Base-by-base conservation (phyloP, 2,329 filamentous ascomycete species). In the Aspergillus candidus region DNA sequence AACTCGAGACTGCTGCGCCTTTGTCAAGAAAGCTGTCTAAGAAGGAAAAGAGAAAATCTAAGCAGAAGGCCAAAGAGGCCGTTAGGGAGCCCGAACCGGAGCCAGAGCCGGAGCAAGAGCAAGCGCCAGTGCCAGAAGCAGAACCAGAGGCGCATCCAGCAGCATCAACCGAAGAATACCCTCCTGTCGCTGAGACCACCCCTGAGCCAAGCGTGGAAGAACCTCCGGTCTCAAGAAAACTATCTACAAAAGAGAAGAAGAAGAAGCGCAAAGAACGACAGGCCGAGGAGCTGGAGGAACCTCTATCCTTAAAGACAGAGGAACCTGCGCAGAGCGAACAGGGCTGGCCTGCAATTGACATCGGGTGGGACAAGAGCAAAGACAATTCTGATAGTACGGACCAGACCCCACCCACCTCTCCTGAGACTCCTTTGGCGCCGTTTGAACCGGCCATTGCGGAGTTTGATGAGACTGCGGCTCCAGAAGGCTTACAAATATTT, bases 271-370 rank as follows among this genome's bases (percentile, higher is more conserved):
- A 57, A 38, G 48, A 38, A 6, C 41, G 29, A 15, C 45, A 54
- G 17, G 39, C 37, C 4, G 13, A 42, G 10, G 43, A 48, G 10
- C 5, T 37, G 3, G 15, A 37, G 31, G 44, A 49, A 14, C 32
- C 43, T 27, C 22, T 8, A 27, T 27, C 22, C 22, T 27, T 27
- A 10, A 27, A 27, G 22, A 27, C 7, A 27, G 40, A 40, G 30
- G 22, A 36, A 8, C 47, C 43, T 38, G 43, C 46, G 27, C 47
- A 53, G 32, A 56, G 59, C 13, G 60, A 65, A n/a, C 62, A 67
- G 15, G 55, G 53, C 35, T 67, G 61, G 59, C 66, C 66, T 42
- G 43, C 54, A 29, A 68, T 68, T 52, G 63, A 67, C 41, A 68
- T 68, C 53, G 63, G 66, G 40, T 68, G 65, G 65, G 61, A 58